These are phyloP conservation scores for Mycena rosella DNA, from an alignment of 768 basidiomycete species.

Conservation along the genomic window DNA sequence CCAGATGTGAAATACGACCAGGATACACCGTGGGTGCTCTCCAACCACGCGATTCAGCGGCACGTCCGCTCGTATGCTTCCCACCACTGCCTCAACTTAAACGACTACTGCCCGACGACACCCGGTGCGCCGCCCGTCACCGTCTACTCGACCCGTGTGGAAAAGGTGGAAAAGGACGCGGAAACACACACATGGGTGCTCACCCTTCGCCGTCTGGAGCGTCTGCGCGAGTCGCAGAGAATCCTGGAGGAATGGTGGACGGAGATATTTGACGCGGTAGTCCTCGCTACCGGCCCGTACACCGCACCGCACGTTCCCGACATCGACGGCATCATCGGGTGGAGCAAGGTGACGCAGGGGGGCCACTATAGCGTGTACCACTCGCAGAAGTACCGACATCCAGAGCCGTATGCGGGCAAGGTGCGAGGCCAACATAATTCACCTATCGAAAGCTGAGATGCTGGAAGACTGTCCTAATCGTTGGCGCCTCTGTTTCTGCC, in stretches of 20 bases:
- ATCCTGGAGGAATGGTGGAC: constrained; percentile 32
- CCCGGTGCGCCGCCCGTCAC: constrained; percentile 1
- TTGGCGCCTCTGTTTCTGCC: constrained; percentile 35
- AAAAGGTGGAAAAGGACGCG: constrained; percentile 22
- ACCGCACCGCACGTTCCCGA: constrained; percentile 24
- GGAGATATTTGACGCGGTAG: constrained; percentile 27
- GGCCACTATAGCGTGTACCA: constrained; percentile 20
- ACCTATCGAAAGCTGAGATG: neutral
- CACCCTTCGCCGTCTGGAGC: constrained; percentile 27
- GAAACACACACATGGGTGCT: constrained; percentile 23
- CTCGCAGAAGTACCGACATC: constrained; percentile 27
- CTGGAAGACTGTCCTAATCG: constrained; percentile 33
- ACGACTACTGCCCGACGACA: constrained; percentile 18
- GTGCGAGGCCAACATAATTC: constrained; percentile 35
- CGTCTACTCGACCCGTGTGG: constrained; percentile 28
- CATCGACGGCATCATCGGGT: constrained; percentile 29
- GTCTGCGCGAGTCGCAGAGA: constrained; percentile 20
- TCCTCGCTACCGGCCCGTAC: constrained; percentile 21
- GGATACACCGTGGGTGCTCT: constrained; percentile 24
- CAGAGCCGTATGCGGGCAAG: constrained; percentile 27
- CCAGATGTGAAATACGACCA: constrained; percentile 20
- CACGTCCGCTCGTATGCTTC: constrained; percentile 30
- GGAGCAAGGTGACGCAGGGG: constrained; percentile 29
- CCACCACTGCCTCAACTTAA: constrained; percentile 27
- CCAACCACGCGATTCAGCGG: constrained; percentile 19